phyloP scores from a whole-genome alignment of 2,329 filamentous ascomycete species.

The Colletotrichum liaoningense region DNA sequence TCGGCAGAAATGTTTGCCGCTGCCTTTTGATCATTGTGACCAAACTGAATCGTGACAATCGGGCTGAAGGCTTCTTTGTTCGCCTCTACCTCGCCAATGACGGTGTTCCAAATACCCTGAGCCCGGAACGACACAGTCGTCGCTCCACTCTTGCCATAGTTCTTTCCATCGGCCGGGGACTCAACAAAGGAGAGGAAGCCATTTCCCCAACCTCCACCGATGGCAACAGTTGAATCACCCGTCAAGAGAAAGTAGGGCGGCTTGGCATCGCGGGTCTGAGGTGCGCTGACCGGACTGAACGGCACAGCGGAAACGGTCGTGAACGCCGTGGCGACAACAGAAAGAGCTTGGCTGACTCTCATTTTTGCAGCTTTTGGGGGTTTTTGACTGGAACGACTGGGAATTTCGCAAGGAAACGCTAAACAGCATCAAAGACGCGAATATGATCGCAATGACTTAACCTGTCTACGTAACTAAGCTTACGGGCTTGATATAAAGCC shows the following conservation, averaged over 20 bases:
- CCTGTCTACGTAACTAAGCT: rapidly evolving
- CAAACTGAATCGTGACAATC: conserved; percentile 59
- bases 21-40: conserved; percentile 71
- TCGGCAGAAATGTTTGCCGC: conserved; percentile 57
- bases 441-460: no score
- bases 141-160: conserved; percentile 66
- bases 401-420: background rate
- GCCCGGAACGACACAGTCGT: conserved; percentile 67
- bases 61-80: conserved; percentile 44
- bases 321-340: conserved; percentile 41
- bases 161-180: conserved; percentile 61
- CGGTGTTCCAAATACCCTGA: conserved; percentile 63
- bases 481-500: background rate
- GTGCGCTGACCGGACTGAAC: background rate
- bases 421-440: background rate
- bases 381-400: background rate
- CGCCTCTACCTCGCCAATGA: conserved; percentile 55
- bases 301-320: conserved; percentile 12
- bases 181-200: conserved; percentile 65
- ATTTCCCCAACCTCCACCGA: conserved; percentile 67
- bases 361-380: background rate
- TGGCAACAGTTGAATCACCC: conserved; percentile 62
- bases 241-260: conserved; percentile 59
- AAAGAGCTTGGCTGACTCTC: background rate
- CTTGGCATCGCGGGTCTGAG: conserved; percentile 32